phyloP scores from a whole-genome alignment of 345 rosid species.

The Euphorbia peplus region DNA sequence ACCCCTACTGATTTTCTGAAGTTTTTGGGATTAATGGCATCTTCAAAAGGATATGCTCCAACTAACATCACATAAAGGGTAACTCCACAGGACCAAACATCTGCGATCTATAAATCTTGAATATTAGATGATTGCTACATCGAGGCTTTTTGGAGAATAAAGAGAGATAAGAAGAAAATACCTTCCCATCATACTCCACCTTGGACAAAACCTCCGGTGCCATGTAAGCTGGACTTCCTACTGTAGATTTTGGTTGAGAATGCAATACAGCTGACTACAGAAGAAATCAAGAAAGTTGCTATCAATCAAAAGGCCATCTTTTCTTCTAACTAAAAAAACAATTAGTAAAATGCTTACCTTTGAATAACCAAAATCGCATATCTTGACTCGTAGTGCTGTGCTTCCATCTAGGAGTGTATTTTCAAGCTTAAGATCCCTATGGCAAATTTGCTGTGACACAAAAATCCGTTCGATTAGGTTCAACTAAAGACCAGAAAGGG shows the following conservation, averaged over 20 bases:
- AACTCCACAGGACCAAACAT: constrained; percentile 30
- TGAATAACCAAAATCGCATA: constrained; percentile 87
- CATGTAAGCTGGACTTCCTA: constrained; percentile 89
- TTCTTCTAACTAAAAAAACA: background rate
- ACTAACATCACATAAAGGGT: constrained; percentile 27
- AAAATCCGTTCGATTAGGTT: too few species aligned
- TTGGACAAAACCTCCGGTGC: constrained; percentile 79
- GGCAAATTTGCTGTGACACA: constrained; percentile 70
- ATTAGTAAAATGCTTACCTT: constrained; percentile 40
- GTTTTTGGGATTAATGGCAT: constrained; percentile 24
- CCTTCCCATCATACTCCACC: constrained; percentile 87
- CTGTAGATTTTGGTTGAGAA: constrained; percentile 93
- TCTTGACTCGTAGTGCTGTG: constrained; percentile 69
- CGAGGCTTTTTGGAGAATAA: too few species aligned
- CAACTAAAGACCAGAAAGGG: background rate
- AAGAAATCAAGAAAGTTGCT: constrained; percentile 7
- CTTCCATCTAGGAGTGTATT: constrained; percentile 86
- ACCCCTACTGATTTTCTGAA: constrained; percentile 27
- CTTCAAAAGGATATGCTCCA: constrained; percentile 28
- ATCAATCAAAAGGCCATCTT: too few species aligned
- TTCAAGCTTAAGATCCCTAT: constrained; percentile 90
- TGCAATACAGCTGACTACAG: constrained; percentile 73
- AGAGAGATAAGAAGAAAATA: too few species aligned
- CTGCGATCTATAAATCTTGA: constrained; percentile 16
- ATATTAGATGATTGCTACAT: constrained; percentile 9